Percentiles rank a stretch among this genome's conserved stretches.
Evolutionary conservation across 305 asterid genomes (phyloP).

Genomic region (Fraxinus angustifolia): DNA sequence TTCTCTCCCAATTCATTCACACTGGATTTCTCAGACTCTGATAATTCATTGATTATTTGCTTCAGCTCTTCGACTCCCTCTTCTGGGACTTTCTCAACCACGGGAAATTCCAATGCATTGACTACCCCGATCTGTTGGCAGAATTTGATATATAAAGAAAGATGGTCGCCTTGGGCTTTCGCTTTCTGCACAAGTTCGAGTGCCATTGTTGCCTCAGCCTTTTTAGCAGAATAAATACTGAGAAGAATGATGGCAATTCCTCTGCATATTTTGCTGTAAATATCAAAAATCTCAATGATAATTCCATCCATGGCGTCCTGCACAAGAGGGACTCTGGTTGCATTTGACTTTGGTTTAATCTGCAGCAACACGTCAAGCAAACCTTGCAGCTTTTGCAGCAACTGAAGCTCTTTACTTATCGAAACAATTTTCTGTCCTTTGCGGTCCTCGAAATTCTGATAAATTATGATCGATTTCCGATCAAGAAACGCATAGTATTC

Average conservation of each 20-base stretch:
- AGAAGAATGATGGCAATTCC: slow-evolving; percentile 57
- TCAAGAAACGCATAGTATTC: slow-evolving; percentile 71
- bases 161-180: slow-evolving; percentile 45
- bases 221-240: slow-evolving; percentile 45
- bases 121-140: slow-evolving; percentile 54
- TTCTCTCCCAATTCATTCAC: slow-evolving; percentile 5
- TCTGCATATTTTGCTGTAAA: slow-evolving; percentile 52
- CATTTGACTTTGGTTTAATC: slow-evolving; percentile 46
- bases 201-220: slow-evolving; percentile 48
- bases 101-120: slow-evolving; percentile 46
- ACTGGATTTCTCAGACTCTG: background rate
- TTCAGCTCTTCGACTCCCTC: slow-evolving; percentile 57
- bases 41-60: slow-evolving; percentile 39
- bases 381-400: slow-evolving; percentile 43
- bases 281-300: slow-evolving; percentile 53
- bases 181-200: slow-evolving; percentile 57
- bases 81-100: slow-evolving; percentile 46
- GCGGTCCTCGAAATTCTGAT: slow-evolving; percentile 27
- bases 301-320: slow-evolving; percentile 65
- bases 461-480: slow-evolving; percentile 45
- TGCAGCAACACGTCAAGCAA: slow-evolving; percentile 56
- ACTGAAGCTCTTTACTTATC: slow-evolving; percentile 40
- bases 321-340: slow-evolving; percentile 39
- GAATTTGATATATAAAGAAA: slow-evolving; percentile 47
- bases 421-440: background rate